Base-by-base conservation (phyloP, 2,329 filamentous ascomycete genomes). In the Aspergillus latus region DNA sequence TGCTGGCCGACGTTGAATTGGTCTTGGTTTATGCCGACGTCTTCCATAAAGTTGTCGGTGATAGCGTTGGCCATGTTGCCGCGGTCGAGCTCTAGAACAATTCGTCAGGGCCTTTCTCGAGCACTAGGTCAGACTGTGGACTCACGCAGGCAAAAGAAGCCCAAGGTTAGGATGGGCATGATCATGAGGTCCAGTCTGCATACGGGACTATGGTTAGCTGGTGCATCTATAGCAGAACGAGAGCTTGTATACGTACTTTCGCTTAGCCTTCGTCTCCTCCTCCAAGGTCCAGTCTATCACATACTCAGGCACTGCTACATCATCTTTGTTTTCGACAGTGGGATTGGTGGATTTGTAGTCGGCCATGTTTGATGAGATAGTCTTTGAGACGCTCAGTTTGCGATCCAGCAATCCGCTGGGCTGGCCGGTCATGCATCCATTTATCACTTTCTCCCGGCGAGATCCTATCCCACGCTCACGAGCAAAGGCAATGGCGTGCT, bases 1-100 rank as follows among this genome's bases (percentile, higher is more conserved):
- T 82, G 78, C 28, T 80, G 76, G 9, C 80, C 80, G 37, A 84
- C 79, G 62, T 84, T 85, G 66, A 82, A 77, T 56, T 82, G 77
- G 57, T 82, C 53, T 15, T 76, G 5, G 79, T 78, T 2, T 73
- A 83, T 77, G 15, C 74, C 69, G 30, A 83, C 73, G 59, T 83
- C 80, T 21, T 74, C 66, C 46, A 80, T 76, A 61, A 83, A 80
- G 2, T 73, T 78, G 42, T 82, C 80, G 2, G 81, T 83, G 50
- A 83, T 61, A 3, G 81, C 81, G 40, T 80, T 81, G 55, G 77
- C 78, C 50, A 72, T 82, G 58, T 78, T 79, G 1, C 69, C 69
- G 0, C 68, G 66, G 44, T 72, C 69, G 44, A 69, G 62, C 15
- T 70, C 52, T 54, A 15, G 8, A 1, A 9, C n/a, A 11, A 29